Percentiles rank a stretch among this genome's conserved stretches.
These are phyloP conservation scores for Kalmusia sp. DNA, from an alignment of 2,329 filamentous ascomycete genomes.

Conservation along the genomic window DNA sequence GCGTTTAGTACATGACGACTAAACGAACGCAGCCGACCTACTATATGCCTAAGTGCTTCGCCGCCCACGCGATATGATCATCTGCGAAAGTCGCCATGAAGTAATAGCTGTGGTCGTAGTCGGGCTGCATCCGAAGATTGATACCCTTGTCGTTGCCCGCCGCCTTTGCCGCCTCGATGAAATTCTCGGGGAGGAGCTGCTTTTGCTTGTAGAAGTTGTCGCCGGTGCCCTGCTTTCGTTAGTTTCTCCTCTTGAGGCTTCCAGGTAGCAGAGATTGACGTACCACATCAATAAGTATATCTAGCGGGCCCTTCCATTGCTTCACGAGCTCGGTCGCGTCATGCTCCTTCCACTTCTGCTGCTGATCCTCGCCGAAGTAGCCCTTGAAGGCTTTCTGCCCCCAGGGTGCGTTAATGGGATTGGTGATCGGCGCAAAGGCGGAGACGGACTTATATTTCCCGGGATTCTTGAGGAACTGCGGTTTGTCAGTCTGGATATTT, in stretches of 20 bases:
- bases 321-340: slow-evolving; percentile 91
- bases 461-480: slow-evolving; percentile 83
- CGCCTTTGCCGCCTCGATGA: slow-evolving; percentile 79
- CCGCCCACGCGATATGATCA: slow-evolving; percentile 90
- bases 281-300: slow-evolving; percentile 87
- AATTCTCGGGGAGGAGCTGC: slow-evolving; percentile 93
- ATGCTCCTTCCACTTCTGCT: slow-evolving; percentile 82
- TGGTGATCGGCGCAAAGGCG: slow-evolving; percentile 88
- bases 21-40: slow-evolving; percentile 32
- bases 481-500: slow-evolving; percentile 10
- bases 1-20: slow-evolving; percentile 30
- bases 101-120: slow-evolving; percentile 97
- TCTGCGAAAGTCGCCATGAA: slow-evolving; percentile 91
- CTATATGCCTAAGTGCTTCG: slow-evolving; percentile 77
- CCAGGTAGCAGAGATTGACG: slow-evolving; percentile 45
- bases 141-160: slow-evolving; percentile 74
- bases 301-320: slow-evolving; percentile 74
- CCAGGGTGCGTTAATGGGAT: slow-evolving; percentile 88
- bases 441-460: slow-evolving; percentile 87
- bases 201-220: slow-evolving; percentile 97
- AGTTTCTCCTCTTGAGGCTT: background rate
- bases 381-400: slow-evolving; percentile 93
- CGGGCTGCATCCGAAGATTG: slow-evolving; percentile 82
- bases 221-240: slow-evolving; percentile 72
- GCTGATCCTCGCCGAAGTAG: slow-evolving; percentile 80